Conservation (phyloP, 371 early-diverging fungal species). For the Rhizopus stolonifer region DNA sequence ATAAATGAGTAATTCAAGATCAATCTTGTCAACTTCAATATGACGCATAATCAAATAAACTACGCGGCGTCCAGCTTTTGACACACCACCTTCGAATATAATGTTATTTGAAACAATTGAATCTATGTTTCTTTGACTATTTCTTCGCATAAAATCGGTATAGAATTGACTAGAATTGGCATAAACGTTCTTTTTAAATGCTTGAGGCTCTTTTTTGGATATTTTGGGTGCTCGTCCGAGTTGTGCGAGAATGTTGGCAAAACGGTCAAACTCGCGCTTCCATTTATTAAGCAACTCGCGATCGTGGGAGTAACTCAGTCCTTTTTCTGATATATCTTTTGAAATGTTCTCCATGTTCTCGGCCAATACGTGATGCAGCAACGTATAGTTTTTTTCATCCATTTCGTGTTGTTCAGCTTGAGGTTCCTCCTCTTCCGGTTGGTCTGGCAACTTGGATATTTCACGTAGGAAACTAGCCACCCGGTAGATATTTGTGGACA, state of each 20-base stretch:
- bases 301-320: conserved; percentile 12
- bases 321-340: conserved; percentile 44
- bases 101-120: conserved; percentile 59
- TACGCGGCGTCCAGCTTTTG: conserved; percentile 75
- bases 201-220: conserved; percentile 23
- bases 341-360: conserved; percentile 68
- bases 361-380: conserved; percentile 62
- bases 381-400: conserved; percentile 50
- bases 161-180: conserved; percentile 56
- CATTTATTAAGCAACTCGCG: conserved; percentile 15
- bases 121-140: conserved; percentile 61
- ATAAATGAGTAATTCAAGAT: conserved; percentile 79
- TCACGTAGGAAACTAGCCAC: conserved; percentile 58
- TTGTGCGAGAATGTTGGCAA: conserved; percentile 78
- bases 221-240: conserved; percentile 70
- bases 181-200: conserved; percentile 26
- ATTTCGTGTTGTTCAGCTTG: conserved; percentile 20
- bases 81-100: conserved; percentile 76
- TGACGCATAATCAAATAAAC: conserved; percentile 80
- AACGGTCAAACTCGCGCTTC: conserved; percentile 65
- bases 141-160: conserved; percentile 75
- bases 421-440: conserved; percentile 25
- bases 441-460: conserved; percentile 34
- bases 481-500: conserved; percentile 66
- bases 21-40: conserved; percentile 66